Conservation (phyloP, 2,329 filamentous ascomycete genomes). For the Alternaria novae-zelandiae region DNA sequence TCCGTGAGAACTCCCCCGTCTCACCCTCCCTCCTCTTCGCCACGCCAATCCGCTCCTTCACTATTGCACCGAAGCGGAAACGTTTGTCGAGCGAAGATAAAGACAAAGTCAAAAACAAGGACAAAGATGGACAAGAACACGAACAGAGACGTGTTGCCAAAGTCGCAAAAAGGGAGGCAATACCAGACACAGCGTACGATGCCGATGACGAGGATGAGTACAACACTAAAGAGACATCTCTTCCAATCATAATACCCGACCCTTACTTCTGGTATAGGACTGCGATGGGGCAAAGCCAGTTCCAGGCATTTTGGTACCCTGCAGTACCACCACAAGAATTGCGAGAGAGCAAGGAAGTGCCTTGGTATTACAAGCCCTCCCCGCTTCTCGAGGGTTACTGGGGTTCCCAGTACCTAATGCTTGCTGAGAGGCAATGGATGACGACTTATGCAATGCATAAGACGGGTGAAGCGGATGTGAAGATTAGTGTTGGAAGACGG, state of each 20-base stretch:
- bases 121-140: neutral
- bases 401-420: rapidly evolving
- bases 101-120: neutral
- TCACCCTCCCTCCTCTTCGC: neutral
- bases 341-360: neutral
- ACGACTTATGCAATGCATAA: neutral
- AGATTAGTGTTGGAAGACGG: neutral
- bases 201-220: neutral
- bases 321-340: neutral
- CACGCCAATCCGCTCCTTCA: neutral
- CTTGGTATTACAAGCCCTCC: neutral
- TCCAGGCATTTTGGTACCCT: neutral
- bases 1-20: neutral
- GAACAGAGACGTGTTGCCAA: neutral
- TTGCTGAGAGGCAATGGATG: neutral
- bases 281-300: neutral
- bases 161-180: neutral
- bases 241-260: neutral
- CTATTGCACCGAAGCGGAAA: neutral
- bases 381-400: neutral
- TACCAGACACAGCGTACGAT: neutral
- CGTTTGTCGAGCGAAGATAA: neutral
- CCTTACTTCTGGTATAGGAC: neutral
- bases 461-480: neutral
- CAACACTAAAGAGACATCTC: neutral